A percentile compares a stretch with the other conserved stretches of the same genome.
phyloP scores from a whole-genome alignment of 2,329 filamentous ascomycete species.

The Aspergillus sp. region DNA sequence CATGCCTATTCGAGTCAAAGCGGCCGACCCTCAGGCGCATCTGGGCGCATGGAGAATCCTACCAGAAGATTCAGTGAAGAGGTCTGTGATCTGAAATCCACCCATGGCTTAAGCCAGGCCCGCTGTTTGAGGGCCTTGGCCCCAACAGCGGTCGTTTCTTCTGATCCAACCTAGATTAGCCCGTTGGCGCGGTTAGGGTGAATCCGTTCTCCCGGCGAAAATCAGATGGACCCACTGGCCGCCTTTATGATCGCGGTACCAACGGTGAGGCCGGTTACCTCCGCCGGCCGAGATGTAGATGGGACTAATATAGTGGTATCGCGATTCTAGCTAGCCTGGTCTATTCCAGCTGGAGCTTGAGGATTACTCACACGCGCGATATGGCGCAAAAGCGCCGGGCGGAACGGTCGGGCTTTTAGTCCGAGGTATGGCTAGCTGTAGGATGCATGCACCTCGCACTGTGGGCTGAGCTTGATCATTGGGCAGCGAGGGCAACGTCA shows the following conservation, averaged over 20 bases:
- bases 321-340: not conserved
- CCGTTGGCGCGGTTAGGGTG: not conserved
- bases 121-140: not conserved
- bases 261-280: not conserved
- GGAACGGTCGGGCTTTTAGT: not conserved
- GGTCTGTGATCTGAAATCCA: not conserved
- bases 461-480: not conserved
- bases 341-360: not conserved
- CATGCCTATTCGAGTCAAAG: not conserved
- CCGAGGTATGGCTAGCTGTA: not conserved
- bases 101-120: not conserved
- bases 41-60: not conserved
- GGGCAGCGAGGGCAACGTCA: not conserved
- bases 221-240: not conserved
- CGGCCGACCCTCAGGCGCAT: not conserved
- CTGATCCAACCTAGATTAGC: not conserved
- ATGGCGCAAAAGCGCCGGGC: not conserved
- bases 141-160: not conserved
- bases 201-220: not conserved
- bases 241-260: not conserved
- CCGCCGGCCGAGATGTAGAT: conserved; percentile 1
- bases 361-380: not conserved
- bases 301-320: not conserved
- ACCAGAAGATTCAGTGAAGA: not conserved
- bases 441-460: not conserved